These are phyloP conservation scores for Garcia nutans DNA, from an alignment of 345 rosid species.

Conservation along the genomic window DNA sequence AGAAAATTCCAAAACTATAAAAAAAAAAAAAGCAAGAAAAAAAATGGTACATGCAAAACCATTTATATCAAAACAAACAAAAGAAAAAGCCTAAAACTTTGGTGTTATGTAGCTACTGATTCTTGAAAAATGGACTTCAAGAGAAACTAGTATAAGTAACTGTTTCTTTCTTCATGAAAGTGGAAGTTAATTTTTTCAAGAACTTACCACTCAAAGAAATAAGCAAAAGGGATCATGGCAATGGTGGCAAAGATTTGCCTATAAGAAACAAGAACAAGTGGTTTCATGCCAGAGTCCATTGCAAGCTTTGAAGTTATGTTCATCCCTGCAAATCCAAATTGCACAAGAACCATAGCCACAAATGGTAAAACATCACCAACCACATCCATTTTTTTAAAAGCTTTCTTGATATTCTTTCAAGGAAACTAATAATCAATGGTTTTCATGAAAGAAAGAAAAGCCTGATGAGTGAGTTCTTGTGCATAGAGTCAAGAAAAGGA, in stretches of 20 bases:
- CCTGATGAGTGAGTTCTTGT: background rate
- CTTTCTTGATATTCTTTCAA: background rate
- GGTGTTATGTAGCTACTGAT: no score
- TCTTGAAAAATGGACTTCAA: background rate
- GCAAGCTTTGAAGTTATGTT: constrained; percentile 83
- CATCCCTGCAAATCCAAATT: constrained; percentile 83
- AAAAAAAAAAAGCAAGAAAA: no score
- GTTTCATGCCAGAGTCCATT: constrained; percentile 82
- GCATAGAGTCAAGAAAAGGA: background rate
- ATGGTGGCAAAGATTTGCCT: constrained; percentile 78
- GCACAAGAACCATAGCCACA: constrained; percentile 73
- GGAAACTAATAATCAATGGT: background rate
- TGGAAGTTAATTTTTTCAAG: background rate
- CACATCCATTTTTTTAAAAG: constrained; percentile 16
- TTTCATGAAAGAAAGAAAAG: constrained; percentile 9
- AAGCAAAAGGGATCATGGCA: constrained; percentile 66
- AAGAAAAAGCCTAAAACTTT: no score
- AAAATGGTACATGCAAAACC: no score
- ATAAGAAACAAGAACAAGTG: constrained; percentile 73
- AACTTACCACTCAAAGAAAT: constrained; percentile 65
- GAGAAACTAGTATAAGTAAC: background rate
- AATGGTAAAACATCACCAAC: constrained; percentile 52
- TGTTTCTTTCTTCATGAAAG: background rate
- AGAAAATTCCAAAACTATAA: no score
- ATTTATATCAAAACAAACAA: background rate